Conservation (phyloP, 805 yeast genomes). For the Yamadazyma ubonensis region DNA sequence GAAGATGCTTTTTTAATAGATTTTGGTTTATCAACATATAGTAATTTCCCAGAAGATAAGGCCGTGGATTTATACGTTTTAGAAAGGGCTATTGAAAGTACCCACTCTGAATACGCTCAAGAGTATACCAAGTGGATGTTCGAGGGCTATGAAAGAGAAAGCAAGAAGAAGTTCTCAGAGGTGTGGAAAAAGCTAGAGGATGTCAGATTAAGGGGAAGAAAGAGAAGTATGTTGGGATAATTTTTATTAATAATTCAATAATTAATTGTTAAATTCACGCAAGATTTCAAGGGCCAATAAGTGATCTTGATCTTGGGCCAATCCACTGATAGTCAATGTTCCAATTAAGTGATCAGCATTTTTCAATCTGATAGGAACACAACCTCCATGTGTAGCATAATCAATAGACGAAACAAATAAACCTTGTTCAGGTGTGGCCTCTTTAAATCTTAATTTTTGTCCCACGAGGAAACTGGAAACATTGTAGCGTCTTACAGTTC, state of each 20-base stretch:
- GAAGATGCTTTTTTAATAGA: slow-evolving; percentile 69
- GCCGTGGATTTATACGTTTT: slow-evolving; percentile 96
- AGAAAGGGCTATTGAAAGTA: slow-evolving; percentile 86
- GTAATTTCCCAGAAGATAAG: slow-evolving; percentile 80
- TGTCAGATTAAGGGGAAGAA: slow-evolving; percentile 89
- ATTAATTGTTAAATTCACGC: slow-evolving; percentile 9
- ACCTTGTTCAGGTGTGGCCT: slow-evolving; percentile 37
- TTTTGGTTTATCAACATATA: slow-evolving; percentile 83
- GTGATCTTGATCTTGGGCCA: slow-evolving; percentile 56
- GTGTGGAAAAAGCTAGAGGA: slow-evolving; percentile 68
- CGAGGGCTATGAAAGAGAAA: slow-evolving; percentile 55
- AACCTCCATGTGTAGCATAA: slow-evolving; percentile 58
- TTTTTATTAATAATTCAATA: no score
- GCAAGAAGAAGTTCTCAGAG: slow-evolving; percentile 46
- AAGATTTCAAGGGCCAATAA: slow-evolving; percentile 41
- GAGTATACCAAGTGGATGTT: slow-evolving; percentile 68
- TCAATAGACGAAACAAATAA: slow-evolving; percentile 41
- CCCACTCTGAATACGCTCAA: slow-evolving; percentile 76
- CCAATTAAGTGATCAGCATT: slow-evolving; percentile 41
- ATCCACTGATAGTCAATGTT: slow-evolving; percentile 54
- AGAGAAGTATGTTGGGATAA: slow-evolving; percentile 87
- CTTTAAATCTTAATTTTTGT: slow-evolving; percentile 35
- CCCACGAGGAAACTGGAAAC: slow-evolving; percentile 50
- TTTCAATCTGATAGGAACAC: slow-evolving; percentile 47
- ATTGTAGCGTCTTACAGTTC: slow-evolving; percentile 47